phyloP scores from a whole-genome alignment of 2,329 filamentous ascomycete species.

The Alternaria sp. region DNA sequence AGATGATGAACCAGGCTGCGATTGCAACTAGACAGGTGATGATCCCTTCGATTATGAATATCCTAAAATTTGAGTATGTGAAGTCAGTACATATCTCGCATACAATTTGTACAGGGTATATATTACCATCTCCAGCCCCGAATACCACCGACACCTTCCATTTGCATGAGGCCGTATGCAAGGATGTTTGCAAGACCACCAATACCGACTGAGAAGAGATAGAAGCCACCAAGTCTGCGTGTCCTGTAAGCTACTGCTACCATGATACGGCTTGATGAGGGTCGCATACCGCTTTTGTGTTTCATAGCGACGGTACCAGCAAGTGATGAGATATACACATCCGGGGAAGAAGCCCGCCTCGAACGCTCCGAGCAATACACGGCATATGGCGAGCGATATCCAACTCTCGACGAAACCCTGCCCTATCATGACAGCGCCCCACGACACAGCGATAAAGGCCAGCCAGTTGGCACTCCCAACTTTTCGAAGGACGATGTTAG shows the following conservation, averaged over 20 bases:
- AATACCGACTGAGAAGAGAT: constrained; percentile 37
- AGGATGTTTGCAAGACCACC: constrained; percentile 40
- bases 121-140: constrained; percentile 38
- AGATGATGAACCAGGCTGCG: constrained; percentile 36
- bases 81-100: not conserved
- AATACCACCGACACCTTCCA: constrained; percentile 34
- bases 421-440: constrained; percentile 40
- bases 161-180: constrained; percentile 40
- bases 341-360: constrained; percentile 42
- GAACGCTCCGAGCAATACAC: constrained; percentile 34
- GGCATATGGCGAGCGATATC: constrained; percentile 31
- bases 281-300: constrained; percentile 31
- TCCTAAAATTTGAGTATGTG: constrained; percentile 15
- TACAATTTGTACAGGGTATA: not conserved
- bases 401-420: constrained; percentile 38
- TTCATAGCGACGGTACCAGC: constrained; percentile 40
- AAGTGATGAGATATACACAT: constrained; percentile 41
- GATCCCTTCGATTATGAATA: constrained; percentile 42
- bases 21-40: constrained; percentile 39
- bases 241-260: constrained; percentile 3
- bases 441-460: constrained; percentile 34
- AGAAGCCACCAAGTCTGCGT: constrained; percentile 31
- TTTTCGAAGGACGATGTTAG: constrained; percentile 36
- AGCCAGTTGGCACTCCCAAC: constrained; percentile 42
- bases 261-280: not conserved